Conservation (phyloP, 164 flowering plant genomes). For the Vitis labrusca region DNA sequence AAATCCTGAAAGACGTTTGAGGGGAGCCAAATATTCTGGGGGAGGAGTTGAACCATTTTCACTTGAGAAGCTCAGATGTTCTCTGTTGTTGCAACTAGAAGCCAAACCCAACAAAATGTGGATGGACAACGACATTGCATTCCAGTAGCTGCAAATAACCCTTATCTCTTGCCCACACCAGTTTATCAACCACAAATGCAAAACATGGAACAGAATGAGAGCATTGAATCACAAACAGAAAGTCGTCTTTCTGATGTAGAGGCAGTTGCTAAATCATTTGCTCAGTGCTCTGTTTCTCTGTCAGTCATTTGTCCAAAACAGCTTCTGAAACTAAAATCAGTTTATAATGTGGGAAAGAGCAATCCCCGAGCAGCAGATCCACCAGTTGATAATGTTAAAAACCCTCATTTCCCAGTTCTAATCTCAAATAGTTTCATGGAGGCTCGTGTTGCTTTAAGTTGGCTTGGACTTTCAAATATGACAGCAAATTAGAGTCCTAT, state of each 20-base stretch:
- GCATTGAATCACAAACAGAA: conserved; percentile 50
- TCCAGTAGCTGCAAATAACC: conserved; percentile 90
- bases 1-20: no score
- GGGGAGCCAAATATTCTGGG: no score
- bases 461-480: conserved; percentile 59
- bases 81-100: conserved; percentile 37
- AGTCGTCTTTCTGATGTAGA: conserved; percentile 78
- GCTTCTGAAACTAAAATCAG: conserved; percentile 73
- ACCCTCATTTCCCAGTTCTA: conserved; percentile 69
- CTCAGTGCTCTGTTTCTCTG: conserved; percentile 72
- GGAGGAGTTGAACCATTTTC: no score
- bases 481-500: conserved; percentile 61
- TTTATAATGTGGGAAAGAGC: conserved; percentile 80
- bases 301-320: conserved; percentile 91
- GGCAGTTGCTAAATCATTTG: conserved; percentile 72
- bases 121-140: conserved; percentile 80
- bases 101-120: conserved; percentile 51
- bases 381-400: conserved; percentile 62
- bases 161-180: conserved; percentile 83
- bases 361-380: conserved; percentile 65
- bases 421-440: conserved; percentile 85
- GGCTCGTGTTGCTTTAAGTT: conserved; percentile 79
- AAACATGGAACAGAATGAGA: conserved; percentile 55
- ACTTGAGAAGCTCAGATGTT: conserved; percentile 30
- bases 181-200: conserved; percentile 61